Percentiles rank a stretch among this genome's conserved stretches.
Conservation (phyloP, 1,139 yeast species). For the Pichia cactophila region DNA sequence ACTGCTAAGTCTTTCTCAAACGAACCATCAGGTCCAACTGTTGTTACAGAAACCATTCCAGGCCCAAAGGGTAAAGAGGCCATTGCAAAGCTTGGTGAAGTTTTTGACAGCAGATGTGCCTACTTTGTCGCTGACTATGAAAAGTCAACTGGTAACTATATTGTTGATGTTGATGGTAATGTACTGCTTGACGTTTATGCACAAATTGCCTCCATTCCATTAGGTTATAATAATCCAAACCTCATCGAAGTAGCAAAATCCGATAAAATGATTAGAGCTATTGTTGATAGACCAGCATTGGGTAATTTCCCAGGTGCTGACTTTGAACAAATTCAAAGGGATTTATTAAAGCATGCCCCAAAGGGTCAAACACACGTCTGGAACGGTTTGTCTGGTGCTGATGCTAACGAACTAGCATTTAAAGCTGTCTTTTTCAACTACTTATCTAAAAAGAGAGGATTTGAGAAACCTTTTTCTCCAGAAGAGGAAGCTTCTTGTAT, state of each 20-base stretch:
- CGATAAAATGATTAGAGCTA: constrained; percentile 56
- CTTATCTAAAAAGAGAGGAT: constrained; percentile 54
- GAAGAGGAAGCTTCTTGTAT: constrained; percentile 57
- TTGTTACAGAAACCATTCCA: constrained; percentile 47
- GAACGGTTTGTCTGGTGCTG: constrained; percentile 78
- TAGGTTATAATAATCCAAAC: constrained; percentile 75
- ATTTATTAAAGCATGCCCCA: constrained; percentile 59
- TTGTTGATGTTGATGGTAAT: constrained; percentile 68
- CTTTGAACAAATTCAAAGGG: constrained; percentile 47
- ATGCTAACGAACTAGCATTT: constrained; percentile 78
- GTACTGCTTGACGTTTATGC: constrained; percentile 61
- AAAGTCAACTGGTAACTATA: constrained; percentile 63
- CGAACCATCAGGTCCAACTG: constrained; percentile 57
- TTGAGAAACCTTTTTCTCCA: constrained; percentile 39
- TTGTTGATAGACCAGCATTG: constrained; percentile 70
- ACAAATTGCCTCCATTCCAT: constrained; percentile 70
- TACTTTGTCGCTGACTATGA: constrained; percentile 64
- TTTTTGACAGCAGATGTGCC: constrained; percentile 59
- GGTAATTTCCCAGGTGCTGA: constrained; percentile 70
- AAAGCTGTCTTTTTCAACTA: constrained; percentile 79
- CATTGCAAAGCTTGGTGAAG: constrained; percentile 42
- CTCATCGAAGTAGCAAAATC: constrained; percentile 55
- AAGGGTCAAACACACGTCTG: constrained; percentile 61
- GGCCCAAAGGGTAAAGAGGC: constrained; percentile 50
- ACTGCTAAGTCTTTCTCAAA: constrained; percentile 36